Conservation (phyloP, 768 basidiomycete genomes). For the Pisolithus marmoratus region DNA sequence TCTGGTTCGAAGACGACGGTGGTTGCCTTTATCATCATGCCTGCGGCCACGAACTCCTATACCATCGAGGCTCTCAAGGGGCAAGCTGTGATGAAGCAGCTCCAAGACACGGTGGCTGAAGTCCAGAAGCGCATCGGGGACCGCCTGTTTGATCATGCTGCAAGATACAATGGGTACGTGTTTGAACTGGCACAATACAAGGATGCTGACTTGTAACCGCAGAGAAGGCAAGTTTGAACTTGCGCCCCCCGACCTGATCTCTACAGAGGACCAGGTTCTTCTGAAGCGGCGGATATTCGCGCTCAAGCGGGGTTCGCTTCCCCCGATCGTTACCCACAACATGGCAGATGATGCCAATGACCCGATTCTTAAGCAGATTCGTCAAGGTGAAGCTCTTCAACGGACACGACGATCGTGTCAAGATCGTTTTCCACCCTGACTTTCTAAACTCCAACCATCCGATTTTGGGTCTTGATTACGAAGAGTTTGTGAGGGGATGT, state of each 20-base stretch:
- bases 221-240: conserved; percentile 75
- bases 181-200: neutral
- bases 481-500: conserved; percentile 97
- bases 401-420: conserved; percentile 80
- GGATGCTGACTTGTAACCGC: neutral
- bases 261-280: conserved; percentile 88
- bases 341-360: conserved; percentile 93
- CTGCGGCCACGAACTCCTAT: conserved; percentile 92
- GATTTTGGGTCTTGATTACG: conserved; percentile 94
- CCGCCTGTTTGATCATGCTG: conserved; percentile 90
- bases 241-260: conserved; percentile 70
- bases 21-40: conserved; percentile 99
- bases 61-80: conserved; percentile 96
- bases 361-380: conserved; percentile 92
- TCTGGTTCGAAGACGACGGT: conserved; percentile 73
- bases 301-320: conserved; percentile 89
- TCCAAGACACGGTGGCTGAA: conserved; percentile 92
- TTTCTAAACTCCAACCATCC: conserved; percentile 98
- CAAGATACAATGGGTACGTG: conserved; percentile 82
- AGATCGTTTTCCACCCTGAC: conserved; percentile 97
- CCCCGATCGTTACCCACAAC: conserved; percentile 97
- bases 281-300: conserved; percentile 97
- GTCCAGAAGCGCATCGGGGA: conserved; percentile 92
- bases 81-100: conserved; percentile 95
- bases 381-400: conserved; percentile 95